phyloP scores from a whole-genome alignment of 164 flowering plant species.

The Piper longum region DNA sequence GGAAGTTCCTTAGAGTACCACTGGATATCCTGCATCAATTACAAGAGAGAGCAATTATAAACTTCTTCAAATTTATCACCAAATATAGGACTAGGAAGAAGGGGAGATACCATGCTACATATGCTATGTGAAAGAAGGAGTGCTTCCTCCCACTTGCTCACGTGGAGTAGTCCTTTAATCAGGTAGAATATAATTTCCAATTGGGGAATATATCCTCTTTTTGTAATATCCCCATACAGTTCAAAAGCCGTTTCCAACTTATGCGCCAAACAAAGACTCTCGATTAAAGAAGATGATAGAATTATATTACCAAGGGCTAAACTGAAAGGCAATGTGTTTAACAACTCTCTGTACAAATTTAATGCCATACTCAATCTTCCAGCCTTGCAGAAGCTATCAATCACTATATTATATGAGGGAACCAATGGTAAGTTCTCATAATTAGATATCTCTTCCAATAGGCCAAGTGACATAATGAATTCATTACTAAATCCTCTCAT shows the following conservation, averaged over 20 bases:
- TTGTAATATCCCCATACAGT: constrained; percentile 51
- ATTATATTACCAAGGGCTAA: constrained; percentile 12
- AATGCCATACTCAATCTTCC: constrained; percentile 60
- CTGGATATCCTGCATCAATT: neutral
- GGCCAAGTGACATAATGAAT: constrained; percentile 52
- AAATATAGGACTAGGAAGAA: no score
- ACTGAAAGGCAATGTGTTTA: constrained; percentile 16
- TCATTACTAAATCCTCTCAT: constrained; percentile 76
- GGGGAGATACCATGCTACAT: constrained; percentile 33
- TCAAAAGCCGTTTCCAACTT: constrained; percentile 63
- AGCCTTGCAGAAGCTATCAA: constrained; percentile 63
- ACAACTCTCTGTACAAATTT: constrained; percentile 50
- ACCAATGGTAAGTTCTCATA: constrained; percentile 31
- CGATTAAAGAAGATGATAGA: constrained; percentile 37
- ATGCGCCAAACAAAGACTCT: constrained; percentile 38
- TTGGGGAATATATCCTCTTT: constrained; percentile 44
- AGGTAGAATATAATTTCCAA: constrained; percentile 33
- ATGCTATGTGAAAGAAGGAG: constrained; percentile 51
- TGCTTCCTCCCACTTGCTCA: constrained; percentile 61
- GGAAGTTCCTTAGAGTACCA: neutral
- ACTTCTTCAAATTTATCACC: neutral
- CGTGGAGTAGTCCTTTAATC: constrained; percentile 46
- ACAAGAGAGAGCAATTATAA: no score
- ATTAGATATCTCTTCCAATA: constrained; percentile 44
- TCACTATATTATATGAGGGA: constrained; percentile 49